These are phyloP conservation scores for Juncus inflexus DNA, from an alignment of 176 grass and related monocot species.

Conservation along the genomic window DNA sequence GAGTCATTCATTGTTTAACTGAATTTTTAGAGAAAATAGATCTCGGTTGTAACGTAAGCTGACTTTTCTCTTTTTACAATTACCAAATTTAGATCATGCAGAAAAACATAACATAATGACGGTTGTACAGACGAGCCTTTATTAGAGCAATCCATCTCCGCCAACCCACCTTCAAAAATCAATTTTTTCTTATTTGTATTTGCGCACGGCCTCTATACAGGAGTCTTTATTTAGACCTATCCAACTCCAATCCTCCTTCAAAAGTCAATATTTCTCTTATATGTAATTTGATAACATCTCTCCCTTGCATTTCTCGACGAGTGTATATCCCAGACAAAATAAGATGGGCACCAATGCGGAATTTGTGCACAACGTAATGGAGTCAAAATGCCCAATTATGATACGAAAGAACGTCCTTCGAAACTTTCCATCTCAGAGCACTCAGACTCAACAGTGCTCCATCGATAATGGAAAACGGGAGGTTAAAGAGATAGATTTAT, in stretches of 20 bases:
- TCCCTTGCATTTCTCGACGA: neutral
- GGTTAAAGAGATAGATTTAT: constrained; percentile 23
- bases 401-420: constrained; percentile 3
- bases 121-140: neutral
- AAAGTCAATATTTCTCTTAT: constrained; percentile 2
- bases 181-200: too few species aligned
- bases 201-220: too few species aligned
- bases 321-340: constrained; percentile 2
- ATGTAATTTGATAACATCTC: neutral
- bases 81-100: constrained; percentile 13
- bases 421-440: neutral
- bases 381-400: constrained; percentile 1
- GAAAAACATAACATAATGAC: neutral
- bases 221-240: neutral
- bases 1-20: too few species aligned
- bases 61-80: neutral
- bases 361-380: neutral
- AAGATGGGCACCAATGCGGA: constrained; percentile 2
- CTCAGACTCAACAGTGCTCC: neutral
- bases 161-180: too few species aligned
- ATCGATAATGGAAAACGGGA: neutral
- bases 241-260: neutral
- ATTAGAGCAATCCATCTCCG: neutral
- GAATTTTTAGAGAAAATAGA: constrained; percentile 9
- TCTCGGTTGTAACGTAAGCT: constrained; percentile 10